A percentile compares a stretch with the other conserved stretches of the same genome.
Conservation (phyloP, 2,329 filamentous ascomycete species). For the Lasiodiplodia theobromae region DNA sequence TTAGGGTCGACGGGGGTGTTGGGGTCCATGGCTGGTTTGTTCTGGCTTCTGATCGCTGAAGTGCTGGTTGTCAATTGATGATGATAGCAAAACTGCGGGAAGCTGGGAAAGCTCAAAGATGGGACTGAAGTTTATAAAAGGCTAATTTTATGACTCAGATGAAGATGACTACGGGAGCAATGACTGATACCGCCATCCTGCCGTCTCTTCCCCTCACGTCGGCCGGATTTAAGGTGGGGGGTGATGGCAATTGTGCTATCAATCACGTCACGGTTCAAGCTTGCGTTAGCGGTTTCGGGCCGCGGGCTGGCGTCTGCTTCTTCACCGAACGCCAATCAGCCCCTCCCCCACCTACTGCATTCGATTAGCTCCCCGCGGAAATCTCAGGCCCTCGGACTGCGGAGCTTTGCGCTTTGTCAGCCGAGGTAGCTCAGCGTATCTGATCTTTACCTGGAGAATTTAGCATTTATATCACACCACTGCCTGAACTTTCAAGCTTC, state of each 20-base stretch:
- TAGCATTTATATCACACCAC: too few species aligned
- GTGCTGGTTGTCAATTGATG: conserved; percentile 7
- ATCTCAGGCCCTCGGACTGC: neutral
- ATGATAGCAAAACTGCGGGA: neutral
- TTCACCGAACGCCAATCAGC: neutral
- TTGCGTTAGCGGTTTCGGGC: conserved; percentile 4
- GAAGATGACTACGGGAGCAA: neutral
- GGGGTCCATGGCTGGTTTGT: conserved; percentile 43
- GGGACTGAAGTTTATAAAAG: neutral
- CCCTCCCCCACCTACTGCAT: neutral
- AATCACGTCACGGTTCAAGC: conserved; percentile 17
- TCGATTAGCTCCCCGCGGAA: neutral
- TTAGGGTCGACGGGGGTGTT: conserved; percentile 42
- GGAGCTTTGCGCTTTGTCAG: conserved; percentile 4
- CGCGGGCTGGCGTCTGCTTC: conserved; percentile 5
- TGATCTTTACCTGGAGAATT: too few species aligned
- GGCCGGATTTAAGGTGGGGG: conserved; percentile 11
- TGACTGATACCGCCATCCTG: neutral
- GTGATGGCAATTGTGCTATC: conserved; percentile 3
- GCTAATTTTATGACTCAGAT: neutral
- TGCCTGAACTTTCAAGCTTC: too few species aligned
- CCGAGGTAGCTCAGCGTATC: neutral
- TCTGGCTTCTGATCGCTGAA: neutral
- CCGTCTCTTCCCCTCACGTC: neutral
- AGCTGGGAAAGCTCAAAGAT: neutral